Evolutionary conservation across 352 stramenopile genomes (phyloP), one percentile per base, ranked within the genome.

Genomic region (Globisporangium cylindrosporum): DNA sequence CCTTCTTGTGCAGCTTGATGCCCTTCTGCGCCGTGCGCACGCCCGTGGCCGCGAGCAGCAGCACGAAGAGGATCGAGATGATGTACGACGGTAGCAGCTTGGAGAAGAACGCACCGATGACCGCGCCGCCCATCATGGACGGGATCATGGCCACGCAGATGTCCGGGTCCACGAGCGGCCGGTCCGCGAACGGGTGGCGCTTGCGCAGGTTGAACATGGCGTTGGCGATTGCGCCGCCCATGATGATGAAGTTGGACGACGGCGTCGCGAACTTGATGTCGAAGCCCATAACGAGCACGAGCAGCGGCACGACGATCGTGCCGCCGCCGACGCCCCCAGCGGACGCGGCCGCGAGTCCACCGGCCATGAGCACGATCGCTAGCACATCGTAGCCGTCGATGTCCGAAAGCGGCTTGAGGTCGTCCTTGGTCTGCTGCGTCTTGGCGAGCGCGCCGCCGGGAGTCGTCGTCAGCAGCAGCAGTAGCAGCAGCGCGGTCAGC

Each of bases 191-290:
- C 56, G 82, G 79, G 54, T 91, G 80, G 38, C 80, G 79, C 69
- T 89, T 88, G 62, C 72, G 80, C 62, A 88, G 41, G 62, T 91
- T 89, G 68, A 88, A 88, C 55, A 76, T 79, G 7, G 82, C 79
- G 58, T 89, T 91, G 27, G 82, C 82, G 36, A 88, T 73, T 18
- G 80, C 80, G 25, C 80, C 82, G 59, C 80, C 82, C 32, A 91
- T 79, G 72, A 89, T 88, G 73, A 82, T 78, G 36, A 89, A 72
- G 70, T 88, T 89, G 38, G 77, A 82, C 41, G 79, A 78, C 12
- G 82, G 80, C 46, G 80, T 91, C 24, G 79, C 80, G 57, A 76
- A 78, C 69, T 91, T 89, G 65, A 89, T 85, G 59, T 91, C 77
- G 57, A 91, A 89, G 60, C 76, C 64, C 80, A 91, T 88, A 65